Base-by-base conservation (phyloP, 2,329 filamentous ascomycete genomes). In the Fusarium sp. region DNA sequence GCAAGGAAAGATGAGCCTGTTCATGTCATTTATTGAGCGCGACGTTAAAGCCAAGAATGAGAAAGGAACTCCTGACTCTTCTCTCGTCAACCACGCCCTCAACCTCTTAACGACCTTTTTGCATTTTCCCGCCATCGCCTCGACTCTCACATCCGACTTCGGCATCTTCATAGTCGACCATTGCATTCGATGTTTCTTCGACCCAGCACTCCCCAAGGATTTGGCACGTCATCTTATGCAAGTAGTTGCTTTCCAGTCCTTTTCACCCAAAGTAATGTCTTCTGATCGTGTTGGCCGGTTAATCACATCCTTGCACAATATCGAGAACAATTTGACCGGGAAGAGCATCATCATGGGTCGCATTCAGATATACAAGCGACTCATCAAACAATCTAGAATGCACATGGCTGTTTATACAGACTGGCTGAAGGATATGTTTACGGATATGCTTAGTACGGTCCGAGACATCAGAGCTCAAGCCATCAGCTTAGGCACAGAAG, bases 371-470 rank as follows among this genome's bases (percentile, higher is more conserved):
- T 98, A 97, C 77, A 89, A 90, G 68, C 91, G 90, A 57, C 84
- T 99, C 3, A 74, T 97, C 25, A 87, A 88, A 63, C 92, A 97
- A 79, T 88, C 90, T 7, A 90, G 87, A 53, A 80, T 84, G 20
- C 83, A 89, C 24, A 97, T 99, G 90, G 81, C 90, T 18, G 82
- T 86, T 25, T 89, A 94, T 58, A 84, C 87, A 5, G 86, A 93
- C 63, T 99, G 96, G 95, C 84, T 98, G 51, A 86, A 91, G 54
- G 91, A 97, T 77, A 83, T 97, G 22, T 90, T 98, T 69, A 89
- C 89, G 22, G 93, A 94, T 52, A 90, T 98, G 85, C 85, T 97
- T 41, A 94, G 93, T 78, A 89, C 83, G 32, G 83, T 94, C 51
- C 91, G 91, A 73, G 94, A 97, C 43, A 91, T 95, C 47, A 88